Evolutionary conservation across 2,329 filamentous ascomycete species (phyloP), one percentile per base, ranked within the genome.

Genomic region (Aspergillus tanneri): DNA sequence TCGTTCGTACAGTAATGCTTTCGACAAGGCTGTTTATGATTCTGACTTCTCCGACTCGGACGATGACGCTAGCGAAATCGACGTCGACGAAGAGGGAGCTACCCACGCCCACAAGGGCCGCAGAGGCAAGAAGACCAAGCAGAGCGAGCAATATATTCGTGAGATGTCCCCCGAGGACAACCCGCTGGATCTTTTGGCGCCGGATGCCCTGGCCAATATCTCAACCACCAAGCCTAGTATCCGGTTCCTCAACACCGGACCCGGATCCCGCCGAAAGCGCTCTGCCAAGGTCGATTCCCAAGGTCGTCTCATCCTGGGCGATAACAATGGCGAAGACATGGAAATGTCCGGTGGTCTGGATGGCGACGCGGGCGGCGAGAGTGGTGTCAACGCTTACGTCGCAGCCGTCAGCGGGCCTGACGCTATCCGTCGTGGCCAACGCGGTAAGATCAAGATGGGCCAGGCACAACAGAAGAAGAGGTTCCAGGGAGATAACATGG

Each of bases 31-130:
- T 9, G 55, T 62, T 19, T 96, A 95, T 66, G 90, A 88, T 71
- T 92, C 95, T 64, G 91, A 92, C n/a, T 82, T 99, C 25, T 96
- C 96, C 66, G 91, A 90, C 66, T 88, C 82, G 8, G 83, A 85
- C 56, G 81, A 79, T 57, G 82, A 85, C 73, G 56, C 67, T 34
- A 72, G 68, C 46, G 70, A 71, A 25, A 67, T 72, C 42, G 70
- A 73, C 28, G 61, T 72, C 49, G 71, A 72, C 50, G 62, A 67
- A 28, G 57, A 61, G 14, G 68, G 67, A 7, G 55, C 52, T 42
- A 62, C 64, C 5, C 68, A 64, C 43, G 61, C 64, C 5, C 68
- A 64, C 45, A 60, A 59, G 45, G 60, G 60, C 54, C 64, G 63
- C 22, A 74, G 71, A 56, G 74, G 77, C 66, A 63, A 72, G 55